These are phyloP conservation scores for Pseudocercospora eumusae DNA, from an alignment of 2,329 filamentous ascomycete species.

Conservation along the genomic window DNA sequence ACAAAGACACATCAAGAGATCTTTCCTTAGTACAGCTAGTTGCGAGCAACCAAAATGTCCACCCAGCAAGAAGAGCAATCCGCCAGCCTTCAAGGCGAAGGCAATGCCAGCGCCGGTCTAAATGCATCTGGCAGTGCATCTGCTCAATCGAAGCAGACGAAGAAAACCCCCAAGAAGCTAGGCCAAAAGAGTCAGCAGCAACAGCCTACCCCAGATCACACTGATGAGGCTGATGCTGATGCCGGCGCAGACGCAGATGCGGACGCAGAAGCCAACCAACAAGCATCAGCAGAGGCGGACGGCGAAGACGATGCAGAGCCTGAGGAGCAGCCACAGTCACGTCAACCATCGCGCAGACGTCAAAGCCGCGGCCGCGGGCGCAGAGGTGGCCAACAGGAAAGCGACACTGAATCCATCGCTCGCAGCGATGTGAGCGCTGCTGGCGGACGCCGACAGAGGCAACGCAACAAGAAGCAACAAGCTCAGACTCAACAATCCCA, in stretches of 20 bases:
- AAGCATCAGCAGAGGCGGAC: slow-evolving; percentile 42
- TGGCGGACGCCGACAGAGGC: slow-evolving; percentile 59
- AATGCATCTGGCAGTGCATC: slow-evolving; percentile 36
- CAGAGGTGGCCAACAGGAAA: slow-evolving; percentile 44
- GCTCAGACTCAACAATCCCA: slow-evolving; percentile 42
- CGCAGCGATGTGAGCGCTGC: slow-evolving; percentile 56
- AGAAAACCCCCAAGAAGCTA: slow-evolving; percentile 54
- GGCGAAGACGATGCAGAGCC: slow-evolving; percentile 47
- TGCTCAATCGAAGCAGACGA: slow-evolving; percentile 44
- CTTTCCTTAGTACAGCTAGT: slow-evolving; percentile 3
- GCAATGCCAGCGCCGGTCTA: slow-evolving; percentile 33
- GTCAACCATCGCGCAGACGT: slow-evolving; percentile 50
- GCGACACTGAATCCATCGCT: slow-evolving; percentile 57
- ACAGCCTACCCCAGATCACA: slow-evolving; percentile 50
- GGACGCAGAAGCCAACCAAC: slow-evolving; percentile 42
- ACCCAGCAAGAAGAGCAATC: slow-evolving; percentile 30
- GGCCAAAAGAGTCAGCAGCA: slow-evolving; percentile 50
- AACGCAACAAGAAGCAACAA: slow-evolving; percentile 53
- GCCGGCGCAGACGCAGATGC: slow-evolving; percentile 38
- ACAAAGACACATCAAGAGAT: neutral
- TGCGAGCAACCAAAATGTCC: slow-evolving; percentile 26
- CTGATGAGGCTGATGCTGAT: slow-evolving; percentile 50
- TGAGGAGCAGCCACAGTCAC: slow-evolving; percentile 44
- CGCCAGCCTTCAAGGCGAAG: slow-evolving; percentile 31
- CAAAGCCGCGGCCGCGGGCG: slow-evolving; percentile 54